Conservation (phyloP, 495 filamentous ascomycete genomes). For the Chaetomium tenue region DNA sequence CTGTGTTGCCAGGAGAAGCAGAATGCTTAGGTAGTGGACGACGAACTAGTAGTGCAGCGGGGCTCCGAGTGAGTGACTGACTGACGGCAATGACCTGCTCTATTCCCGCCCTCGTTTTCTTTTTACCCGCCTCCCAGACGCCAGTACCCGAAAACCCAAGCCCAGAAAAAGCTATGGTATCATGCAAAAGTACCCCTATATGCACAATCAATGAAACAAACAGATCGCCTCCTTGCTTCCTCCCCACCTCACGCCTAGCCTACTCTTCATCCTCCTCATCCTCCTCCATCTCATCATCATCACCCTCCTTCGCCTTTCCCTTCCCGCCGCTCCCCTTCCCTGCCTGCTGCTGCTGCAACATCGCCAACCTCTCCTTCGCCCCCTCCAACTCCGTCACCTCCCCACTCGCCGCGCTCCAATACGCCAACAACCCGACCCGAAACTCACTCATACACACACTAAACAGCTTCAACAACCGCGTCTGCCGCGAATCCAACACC, state of each 20-base stretch:
- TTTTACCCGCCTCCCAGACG: conserved; percentile 10
- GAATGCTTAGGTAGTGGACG: not conserved
- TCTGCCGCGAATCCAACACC: conserved; percentile 81
- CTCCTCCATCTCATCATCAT: conserved; percentile 22
- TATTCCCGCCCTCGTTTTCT: not conserved
- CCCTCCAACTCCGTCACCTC: conserved; percentile 58
- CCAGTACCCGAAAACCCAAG: conserved; percentile 23
- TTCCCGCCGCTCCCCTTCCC: conserved; percentile 28
- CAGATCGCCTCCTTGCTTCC: conserved; percentile 22
- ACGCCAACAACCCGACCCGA: conserved; percentile 70
- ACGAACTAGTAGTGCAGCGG: not conserved
- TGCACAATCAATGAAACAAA: conserved; percentile 23
- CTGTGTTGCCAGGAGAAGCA: not conserved
- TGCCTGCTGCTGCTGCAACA: conserved; percentile 23
- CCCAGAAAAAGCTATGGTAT: conserved; percentile 33
- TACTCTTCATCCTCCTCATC: conserved; percentile 24
- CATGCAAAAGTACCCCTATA: conserved; percentile 29
- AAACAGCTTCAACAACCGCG: conserved; percentile 90
- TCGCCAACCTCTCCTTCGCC: conserved; percentile 26
- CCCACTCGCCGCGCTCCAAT: conserved; percentile 61
- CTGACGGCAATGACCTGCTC: conserved; percentile 7
- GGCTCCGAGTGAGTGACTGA: not conserved
- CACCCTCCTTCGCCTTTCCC: conserved; percentile 19
- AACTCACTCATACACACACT: conserved; percentile 87
- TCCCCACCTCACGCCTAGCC: not conserved